Conservation (phyloP, 345 rosid genomes). For the Noccaea bulbosa region DNA sequence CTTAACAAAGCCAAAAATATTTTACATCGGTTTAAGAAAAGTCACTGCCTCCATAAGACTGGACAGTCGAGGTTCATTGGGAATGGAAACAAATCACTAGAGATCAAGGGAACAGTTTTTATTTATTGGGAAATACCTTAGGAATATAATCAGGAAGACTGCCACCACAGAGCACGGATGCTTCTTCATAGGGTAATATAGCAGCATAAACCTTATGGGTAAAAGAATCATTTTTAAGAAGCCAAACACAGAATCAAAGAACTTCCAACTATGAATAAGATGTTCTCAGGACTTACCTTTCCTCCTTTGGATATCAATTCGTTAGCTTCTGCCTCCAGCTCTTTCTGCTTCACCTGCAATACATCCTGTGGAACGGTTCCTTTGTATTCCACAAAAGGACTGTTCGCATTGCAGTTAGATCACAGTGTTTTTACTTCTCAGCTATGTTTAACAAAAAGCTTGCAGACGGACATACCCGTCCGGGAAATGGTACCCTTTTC, state of each 20-base stretch:
- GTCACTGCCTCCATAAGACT: background rate
- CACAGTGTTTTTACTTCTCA: background rate
- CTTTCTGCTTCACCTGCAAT: slow-evolving; percentile 59
- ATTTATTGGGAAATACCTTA: slow-evolving; percentile 49
- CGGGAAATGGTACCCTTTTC: slow-evolving; percentile 88
- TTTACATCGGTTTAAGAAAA: background rate
- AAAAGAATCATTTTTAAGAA: slow-evolving; percentile 13
- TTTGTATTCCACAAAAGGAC: slow-evolving; percentile 87
- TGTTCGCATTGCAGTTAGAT: slow-evolving; percentile 32
- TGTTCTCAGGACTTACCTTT: slow-evolving; percentile 46
- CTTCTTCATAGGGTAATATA: slow-evolving; percentile 67
- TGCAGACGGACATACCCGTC: slow-evolving; percentile 61
- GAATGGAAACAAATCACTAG: background rate
- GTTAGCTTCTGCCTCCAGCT: slow-evolving; percentile 69
- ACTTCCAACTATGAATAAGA: slow-evolving; percentile 10
- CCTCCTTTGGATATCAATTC: slow-evolving; percentile 70
- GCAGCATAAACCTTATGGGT: slow-evolving; percentile 58
- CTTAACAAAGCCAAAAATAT: background rate
- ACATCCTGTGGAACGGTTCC: slow-evolving; percentile 62
- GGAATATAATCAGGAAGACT: slow-evolving; percentile 81
- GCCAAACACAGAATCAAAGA: background rate
- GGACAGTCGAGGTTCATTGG: background rate
- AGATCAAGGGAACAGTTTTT: background rate
- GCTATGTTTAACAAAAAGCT: background rate
- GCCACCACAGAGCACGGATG: slow-evolving; percentile 74